Percentiles rank a stretch among this genome's conserved stretches.
phyloP scores from a whole-genome alignment of 306 rosid species.

The Boehmeria nivea region DNA sequence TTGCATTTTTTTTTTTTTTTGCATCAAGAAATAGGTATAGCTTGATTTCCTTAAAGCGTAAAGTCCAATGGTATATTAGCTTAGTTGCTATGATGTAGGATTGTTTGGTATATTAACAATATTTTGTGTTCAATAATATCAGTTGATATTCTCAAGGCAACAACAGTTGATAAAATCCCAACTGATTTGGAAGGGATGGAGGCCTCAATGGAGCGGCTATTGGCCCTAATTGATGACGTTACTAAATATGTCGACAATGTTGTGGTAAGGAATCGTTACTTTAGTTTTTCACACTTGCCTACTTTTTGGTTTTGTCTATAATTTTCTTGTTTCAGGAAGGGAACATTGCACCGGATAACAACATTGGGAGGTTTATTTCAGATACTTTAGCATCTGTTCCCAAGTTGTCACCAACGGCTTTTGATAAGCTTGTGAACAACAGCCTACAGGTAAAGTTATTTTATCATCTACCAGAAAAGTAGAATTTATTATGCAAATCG shows the following conservation, averaged over 20 bases:
- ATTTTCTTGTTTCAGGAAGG: slow-evolving; percentile 59
- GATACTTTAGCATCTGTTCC: slow-evolving; percentile 76
- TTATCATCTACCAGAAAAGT: no score
- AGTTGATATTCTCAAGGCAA: slow-evolving; percentile 75
- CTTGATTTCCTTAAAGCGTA: no score
- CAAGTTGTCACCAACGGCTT: slow-evolving; percentile 51
- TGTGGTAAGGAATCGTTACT: slow-evolving; percentile 37
- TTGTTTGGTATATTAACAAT: no score
- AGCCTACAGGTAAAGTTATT: slow-evolving; percentile 59
- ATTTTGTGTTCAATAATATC: slow-evolving; percentile 22
- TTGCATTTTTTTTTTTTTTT: background rate
- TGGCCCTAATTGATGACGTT: slow-evolving; percentile 78
- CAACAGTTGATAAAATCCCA: slow-evolving; percentile 83
- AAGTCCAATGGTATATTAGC: background rate
- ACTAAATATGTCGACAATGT: slow-evolving; percentile 86
- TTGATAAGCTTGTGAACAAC: slow-evolving; percentile 82
- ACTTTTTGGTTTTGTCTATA: background rate
- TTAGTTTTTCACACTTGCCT: background rate
- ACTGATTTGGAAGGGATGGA: slow-evolving; percentile 99
- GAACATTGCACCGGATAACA: slow-evolving; percentile 62
- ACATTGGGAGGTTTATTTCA: slow-evolving; percentile 57
- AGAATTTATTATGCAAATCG: no score
- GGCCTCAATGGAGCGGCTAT: slow-evolving; percentile 79
- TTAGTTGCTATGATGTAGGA: background rate
- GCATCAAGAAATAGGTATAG: background rate